Evolutionary conservation across 352 stramenopile species (phyloP), one percentile per base, ranked within the genome.

Genomic region (Phytophthora cactorum): DNA sequence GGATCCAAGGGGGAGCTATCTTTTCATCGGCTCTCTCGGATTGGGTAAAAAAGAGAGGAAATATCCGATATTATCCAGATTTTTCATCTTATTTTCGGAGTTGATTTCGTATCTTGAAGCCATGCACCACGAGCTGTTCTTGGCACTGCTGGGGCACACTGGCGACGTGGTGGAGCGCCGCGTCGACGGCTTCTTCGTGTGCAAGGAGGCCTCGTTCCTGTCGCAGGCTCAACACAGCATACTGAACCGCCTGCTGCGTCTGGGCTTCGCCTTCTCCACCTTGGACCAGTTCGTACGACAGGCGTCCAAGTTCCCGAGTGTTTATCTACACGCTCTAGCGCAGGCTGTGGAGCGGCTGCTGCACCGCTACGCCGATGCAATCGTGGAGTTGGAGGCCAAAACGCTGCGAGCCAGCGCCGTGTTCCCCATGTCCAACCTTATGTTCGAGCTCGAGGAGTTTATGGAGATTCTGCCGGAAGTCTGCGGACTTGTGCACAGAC

Each of bases 81-180:
- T 31, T 31, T 50, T 39, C 54, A 45, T 54, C 27, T 9, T 62
- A 59, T 66, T 53, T 41, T 17, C 15, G 17, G 44, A 4, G 8
- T 8, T 14, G 34, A 59, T 10, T 57, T 52, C 62, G 27, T 25
- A 34, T 59, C 41, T 66, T 66, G 59, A 67, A 57, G 17, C 60
- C 22, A 93, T 93, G 85, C 85, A 90, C 63, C 85, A 93, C 69
- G 85, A 93, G 66, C 77, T 93, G 31, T 89, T 93, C 69, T 72
- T 93, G 56, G 85, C 85, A 63, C 66, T 93, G 61, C 72, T 93
- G 44, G 85, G 85, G 8, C 81, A 89, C 52, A 63, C 79, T 0
- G 82, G 85, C 59, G 85, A 90, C 77, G 73, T 93, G 4, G 56
- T 91, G 5, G 78, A 90, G 52, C 69, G 70, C 44, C 72, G 74